Evolutionary conservation across 192 early-diverging fungal species (phyloP), one percentile per base, ranked within the genome.

Genomic region (Diversispora epigaea): DNA sequence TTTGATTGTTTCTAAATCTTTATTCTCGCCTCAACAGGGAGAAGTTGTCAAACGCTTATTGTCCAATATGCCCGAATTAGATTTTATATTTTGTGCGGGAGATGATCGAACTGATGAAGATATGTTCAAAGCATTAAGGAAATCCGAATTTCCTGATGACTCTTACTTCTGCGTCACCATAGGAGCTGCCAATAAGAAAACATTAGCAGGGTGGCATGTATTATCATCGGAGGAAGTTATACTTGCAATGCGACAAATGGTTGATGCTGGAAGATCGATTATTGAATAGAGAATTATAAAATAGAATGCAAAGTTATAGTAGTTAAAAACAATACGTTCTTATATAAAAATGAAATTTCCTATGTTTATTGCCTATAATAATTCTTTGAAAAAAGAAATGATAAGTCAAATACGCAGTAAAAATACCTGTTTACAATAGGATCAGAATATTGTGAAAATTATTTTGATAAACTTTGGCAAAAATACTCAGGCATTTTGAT

Each of bases 61-160:
- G 21, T 74, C 77, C 6, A 80, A 77, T 54, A 81, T 88, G 47
- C 86, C 89, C 17, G 87, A 88, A 5, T 88, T 86, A 68, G 95
- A 95, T 63, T 99, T 99, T 86, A 88, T 96, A 1, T 83, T 96
- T 25, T 98, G 97, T 79, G 94, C 91, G n/a, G 96, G 98, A 22
- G 96, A 98, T 77, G 96, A 97, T 84, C 91, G 92, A 80, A 98
- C 96, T 1, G 98, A 98, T 77, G 96, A 98, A 79, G 96, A 97
- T 79, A 98, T 99, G 95, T 98, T 99, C 79, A 86, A 86, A 64
- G 87, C 87, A 0, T 78, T 98, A 71, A 72, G 81, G 21, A 55
- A 22, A 15, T 57, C 66, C 9, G 61, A 75, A 3, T 40, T 69
- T 4, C 3, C 68, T 9, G 76, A 57, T n/a, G 80, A 82, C 25